Conservation (phyloP, 306 rosid species). For the Inga laurina region DNA sequence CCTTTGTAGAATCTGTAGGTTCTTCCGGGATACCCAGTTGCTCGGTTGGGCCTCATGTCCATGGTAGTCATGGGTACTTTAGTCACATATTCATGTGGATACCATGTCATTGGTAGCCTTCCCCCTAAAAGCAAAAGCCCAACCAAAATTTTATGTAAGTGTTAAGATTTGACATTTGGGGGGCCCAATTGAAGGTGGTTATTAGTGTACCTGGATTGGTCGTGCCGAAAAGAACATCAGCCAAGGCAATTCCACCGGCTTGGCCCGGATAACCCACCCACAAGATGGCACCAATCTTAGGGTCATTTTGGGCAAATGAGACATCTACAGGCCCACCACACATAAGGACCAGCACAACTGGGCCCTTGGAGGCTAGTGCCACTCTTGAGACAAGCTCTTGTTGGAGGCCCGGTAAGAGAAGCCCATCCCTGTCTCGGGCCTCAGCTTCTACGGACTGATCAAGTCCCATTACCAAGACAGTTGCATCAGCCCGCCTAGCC, state of each 20-base stretch:
- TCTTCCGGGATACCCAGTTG: conserved; percentile 82
- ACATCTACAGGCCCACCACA: conserved; percentile 90
- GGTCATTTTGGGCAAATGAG: conserved; percentile 62
- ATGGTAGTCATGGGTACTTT: conserved; percentile 83
- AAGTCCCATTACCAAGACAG: conserved; percentile 75
- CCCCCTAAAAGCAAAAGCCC: conserved; percentile 34
- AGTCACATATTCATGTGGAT: conserved; percentile 62
- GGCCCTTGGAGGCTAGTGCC: conserved; percentile 67
- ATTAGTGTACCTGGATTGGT: conserved; percentile 50
- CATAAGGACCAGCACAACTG: conserved; percentile 74
- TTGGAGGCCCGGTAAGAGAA: conserved; percentile 74
- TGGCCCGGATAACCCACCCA: conserved; percentile 87
- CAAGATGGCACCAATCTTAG: conserved; percentile 62
- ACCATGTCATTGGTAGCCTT: conserved; percentile 75
- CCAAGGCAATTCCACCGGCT: conserved; percentile 72
- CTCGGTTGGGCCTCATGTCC: conserved; percentile 67
- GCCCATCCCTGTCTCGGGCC: conserved; percentile 50
- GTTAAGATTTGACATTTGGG: not conserved
- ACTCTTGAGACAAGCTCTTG: conserved; percentile 70
- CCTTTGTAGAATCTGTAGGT: conserved; percentile 94
- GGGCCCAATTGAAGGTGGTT: not conserved
- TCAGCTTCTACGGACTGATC: conserved; percentile 94
- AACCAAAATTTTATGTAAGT: not conserved
- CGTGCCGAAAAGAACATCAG: conserved; percentile 60
- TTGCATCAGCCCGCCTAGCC: conserved; percentile 66